A percentile compares a stretch with the other conserved stretches of the same genome.
These are phyloP conservation scores for Trapa bicornis DNA, from an alignment of 345 rosid species.

Conservation along the genomic window DNA sequence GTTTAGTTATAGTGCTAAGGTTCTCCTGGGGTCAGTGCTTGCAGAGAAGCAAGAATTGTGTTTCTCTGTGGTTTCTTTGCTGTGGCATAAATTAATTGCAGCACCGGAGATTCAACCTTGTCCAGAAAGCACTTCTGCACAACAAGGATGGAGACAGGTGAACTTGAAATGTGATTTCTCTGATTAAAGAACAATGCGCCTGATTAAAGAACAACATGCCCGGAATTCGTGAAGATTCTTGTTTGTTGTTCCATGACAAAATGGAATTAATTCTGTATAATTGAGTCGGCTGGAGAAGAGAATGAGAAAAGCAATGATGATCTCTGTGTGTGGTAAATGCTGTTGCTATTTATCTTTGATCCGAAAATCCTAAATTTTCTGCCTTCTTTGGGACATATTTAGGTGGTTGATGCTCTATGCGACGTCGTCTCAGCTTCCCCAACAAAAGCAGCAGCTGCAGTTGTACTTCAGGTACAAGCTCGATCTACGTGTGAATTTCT, in stretches of 20 bases:
- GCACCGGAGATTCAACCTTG: conserved; percentile 83
- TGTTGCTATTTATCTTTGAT: not conserved
- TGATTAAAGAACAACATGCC: not conserved
- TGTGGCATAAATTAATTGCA: conserved; percentile 88
- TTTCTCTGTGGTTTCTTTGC: conserved; percentile 81
- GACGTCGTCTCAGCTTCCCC: conserved; percentile 88
- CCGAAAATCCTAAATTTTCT: conserved; percentile 5
- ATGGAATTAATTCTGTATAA: not conserved
- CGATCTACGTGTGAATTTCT: conserved; percentile 18
- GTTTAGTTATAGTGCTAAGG: conserved; percentile 68
- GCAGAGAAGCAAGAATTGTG: conserved; percentile 86
- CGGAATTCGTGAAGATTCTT: not conserved
- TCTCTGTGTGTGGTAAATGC: not conserved
- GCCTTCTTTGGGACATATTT: conserved; percentile 8
- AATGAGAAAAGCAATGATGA: not conserved
- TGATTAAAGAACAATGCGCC: not conserved
- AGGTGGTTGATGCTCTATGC: conserved; percentile 95
- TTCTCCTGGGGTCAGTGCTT: conserved; percentile 74
- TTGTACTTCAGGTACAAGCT: conserved; percentile 81
- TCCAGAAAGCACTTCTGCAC: conserved; percentile 95
- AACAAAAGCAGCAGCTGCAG: conserved; percentile 81
- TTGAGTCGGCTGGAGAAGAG: not conserved
- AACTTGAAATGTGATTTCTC: not conserved
- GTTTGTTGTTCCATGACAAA: not conserved
- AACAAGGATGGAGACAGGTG: conserved; percentile 99